Conservation (phyloP, 768 basidiomycete species). For the Tylopilus subfusipes region DNA sequence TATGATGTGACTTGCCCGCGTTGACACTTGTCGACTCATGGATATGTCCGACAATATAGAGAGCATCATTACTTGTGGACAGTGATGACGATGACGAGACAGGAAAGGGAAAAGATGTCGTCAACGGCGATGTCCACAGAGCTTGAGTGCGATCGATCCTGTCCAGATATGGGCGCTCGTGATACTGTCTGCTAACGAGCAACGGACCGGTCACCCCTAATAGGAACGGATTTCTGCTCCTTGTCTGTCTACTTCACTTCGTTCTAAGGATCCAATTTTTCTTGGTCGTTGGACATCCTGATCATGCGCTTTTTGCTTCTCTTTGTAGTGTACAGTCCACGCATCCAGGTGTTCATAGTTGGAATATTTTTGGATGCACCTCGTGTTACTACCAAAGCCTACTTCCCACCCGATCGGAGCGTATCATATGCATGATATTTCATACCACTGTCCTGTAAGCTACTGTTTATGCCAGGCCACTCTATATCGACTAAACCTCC, state of each 20-base stretch:
- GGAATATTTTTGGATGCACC: background rate
- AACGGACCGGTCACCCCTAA: background rate
- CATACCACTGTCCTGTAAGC: background rate
- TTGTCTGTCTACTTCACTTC: background rate
- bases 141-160: slow-evolving; percentile 3
- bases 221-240: background rate
- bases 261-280: background rate
- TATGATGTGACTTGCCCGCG: slow-evolving; percentile 25
- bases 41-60: slow-evolving; percentile 38
- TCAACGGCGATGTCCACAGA: slow-evolving; percentile 24
- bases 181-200: background rate
- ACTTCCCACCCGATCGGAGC: no score
- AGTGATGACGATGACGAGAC: slow-evolving; percentile 49
- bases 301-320: background rate
- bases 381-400: background rate
- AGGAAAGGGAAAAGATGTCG: background rate
- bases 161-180: background rate
- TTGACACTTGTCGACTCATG: background rate
- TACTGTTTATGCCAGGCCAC: no score
- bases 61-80: slow-evolving; percentile 59
- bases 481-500: no score
- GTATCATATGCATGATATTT: background rate
- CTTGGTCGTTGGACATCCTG: background rate
- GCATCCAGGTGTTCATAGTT: background rate
- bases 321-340: background rate